phyloP scores from a whole-genome alignment of 169 alveolate species.

The Eimeria praecox region DNA sequence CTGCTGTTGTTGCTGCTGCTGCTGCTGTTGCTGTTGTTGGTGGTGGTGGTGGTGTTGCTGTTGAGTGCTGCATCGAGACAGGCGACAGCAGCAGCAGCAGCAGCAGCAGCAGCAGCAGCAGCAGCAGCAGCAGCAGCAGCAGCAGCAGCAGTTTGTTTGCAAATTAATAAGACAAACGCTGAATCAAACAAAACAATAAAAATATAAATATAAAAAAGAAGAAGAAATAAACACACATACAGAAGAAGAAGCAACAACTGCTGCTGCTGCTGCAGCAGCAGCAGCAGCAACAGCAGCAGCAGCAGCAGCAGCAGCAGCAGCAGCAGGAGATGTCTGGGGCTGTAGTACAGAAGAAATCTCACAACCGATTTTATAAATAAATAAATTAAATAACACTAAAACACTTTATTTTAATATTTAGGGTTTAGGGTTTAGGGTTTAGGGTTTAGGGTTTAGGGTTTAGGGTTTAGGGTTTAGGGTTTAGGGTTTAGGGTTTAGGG shows the following conservation, averaged over 20 bases:
- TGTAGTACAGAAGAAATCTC: neutral
- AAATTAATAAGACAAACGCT: neutral
- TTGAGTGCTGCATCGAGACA: neutral
- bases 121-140: neutral
- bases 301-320: neutral
- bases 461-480: neutral
- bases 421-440: neutral
- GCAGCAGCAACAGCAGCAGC: neutral
- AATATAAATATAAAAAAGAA: neutral
- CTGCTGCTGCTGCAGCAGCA: constrained; percentile 14
- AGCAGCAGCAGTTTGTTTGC: neutral
- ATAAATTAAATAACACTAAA: too few species aligned
- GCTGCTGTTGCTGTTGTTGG: neutral
- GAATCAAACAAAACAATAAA: neutral
- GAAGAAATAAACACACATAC: neutral
- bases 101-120: neutral
- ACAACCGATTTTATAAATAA: neutral
- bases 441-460: constrained; percentile 3
- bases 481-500: neutral
- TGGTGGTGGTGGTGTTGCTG: too few species aligned
- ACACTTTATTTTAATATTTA: neutral
- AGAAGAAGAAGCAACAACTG: neutral
- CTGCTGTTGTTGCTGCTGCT: constrained; percentile 19
- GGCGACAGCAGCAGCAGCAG: constrained; percentile 7
- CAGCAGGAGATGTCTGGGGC: neutral